Evolutionary conservation across 805 yeast genomes (phyloP), one percentile per base, ranked within the genome.

Genomic region (Saccharomycopsis malanga): DNA sequence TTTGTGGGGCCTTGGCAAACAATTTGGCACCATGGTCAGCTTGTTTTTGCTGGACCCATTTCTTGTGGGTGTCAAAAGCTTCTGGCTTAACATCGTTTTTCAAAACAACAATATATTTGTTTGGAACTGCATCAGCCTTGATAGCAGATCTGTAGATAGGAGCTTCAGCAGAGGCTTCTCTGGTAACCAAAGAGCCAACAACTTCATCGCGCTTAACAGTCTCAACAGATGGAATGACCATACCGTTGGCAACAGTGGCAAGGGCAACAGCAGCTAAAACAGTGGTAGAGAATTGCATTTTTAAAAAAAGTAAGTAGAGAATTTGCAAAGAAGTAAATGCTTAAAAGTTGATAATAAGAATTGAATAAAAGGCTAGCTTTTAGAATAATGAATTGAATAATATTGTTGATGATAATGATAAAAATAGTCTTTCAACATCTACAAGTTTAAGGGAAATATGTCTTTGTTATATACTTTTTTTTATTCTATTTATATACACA

Each of bases 51-150:
- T 48, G 66, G 52, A 85, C 76, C 79, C 83, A 74, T 59, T 76
- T 74, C 59, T 73, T 72, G 70, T 88, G 96, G 70, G 77, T 72
- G 34, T 70, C 67, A 23, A 75, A 68, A 50, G 74, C 76, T 32
- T 76, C 75, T 20, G 71, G 64, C 18, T 73, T 58, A 24, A 79
- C 70, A 45, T 69, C 76, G 45, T 77, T 76, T 70, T 87, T 88
- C 70, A 89, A 79, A 44, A 89, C 88, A 55, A 93, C 71, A 54
- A 91, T 89, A 70, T 87, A 93, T 58, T 82, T 81, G 70, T 83
- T 73, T 36, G 88, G 81, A 57, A 83, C 76, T 36, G 73, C 55
- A 50, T 74, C 74, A 30, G 65, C 53, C n/a, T n/a, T n/a, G n/a
- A n/a, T n/a, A n/a, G n/a, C n/a, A n/a, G n/a, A n/a, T n/a, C n/a